Conservation (phyloP, 129 eudicot genomes). For the Ambrosia artemisiifolia region DNA sequence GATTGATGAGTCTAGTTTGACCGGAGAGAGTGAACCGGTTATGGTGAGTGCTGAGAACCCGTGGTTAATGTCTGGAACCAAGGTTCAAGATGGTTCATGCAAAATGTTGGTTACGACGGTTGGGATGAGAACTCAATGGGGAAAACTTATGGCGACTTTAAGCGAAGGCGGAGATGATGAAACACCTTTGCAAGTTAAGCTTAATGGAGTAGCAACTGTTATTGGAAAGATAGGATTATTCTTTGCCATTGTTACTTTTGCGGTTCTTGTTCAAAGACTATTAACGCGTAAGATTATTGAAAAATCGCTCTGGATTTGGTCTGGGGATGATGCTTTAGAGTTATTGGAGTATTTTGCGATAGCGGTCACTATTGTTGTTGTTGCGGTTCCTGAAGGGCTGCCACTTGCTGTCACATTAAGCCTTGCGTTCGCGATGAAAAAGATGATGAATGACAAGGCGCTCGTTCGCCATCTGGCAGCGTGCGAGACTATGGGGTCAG, state of each 20-base stretch:
- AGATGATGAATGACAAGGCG: constrained; percentile 97
- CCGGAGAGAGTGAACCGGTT: constrained; percentile 96
- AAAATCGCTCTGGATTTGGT: constrained; percentile 56
- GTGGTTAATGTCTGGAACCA: constrained; percentile 85
- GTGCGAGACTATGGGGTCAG: constrained; percentile 98
- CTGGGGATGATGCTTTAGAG: constrained; percentile 70
- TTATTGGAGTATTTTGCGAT: constrained; percentile 83
- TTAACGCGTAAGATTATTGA: constrained; percentile 47
- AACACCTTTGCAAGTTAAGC: constrained; percentile 87
- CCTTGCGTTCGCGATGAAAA: constrained; percentile 93
- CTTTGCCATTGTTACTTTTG: constrained; percentile 84
- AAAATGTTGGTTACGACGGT: constrained; percentile 89
- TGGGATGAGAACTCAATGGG: constrained; percentile 99
- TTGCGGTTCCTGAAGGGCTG: constrained; percentile 97
- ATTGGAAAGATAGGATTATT: constrained; percentile 89
- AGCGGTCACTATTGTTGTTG: constrained; percentile 94
- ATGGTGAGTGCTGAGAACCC: constrained; percentile 73
- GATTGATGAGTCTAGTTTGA: constrained; percentile 88
- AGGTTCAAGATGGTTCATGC: constrained; percentile 98
- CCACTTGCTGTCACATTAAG: constrained; percentile 93
- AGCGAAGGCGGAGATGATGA: constrained; percentile 98
- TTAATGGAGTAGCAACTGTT: constrained; percentile 91
- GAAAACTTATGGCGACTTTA: constrained; percentile 88
- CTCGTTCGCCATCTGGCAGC: constrained; percentile 89
- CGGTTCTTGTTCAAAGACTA: constrained; percentile 71